A percentile compares a stretch with the other conserved stretches of the same genome.
phyloP scores from a whole-genome alignment of 257 asterid species.

The Knoxia roxburghii region DNA sequence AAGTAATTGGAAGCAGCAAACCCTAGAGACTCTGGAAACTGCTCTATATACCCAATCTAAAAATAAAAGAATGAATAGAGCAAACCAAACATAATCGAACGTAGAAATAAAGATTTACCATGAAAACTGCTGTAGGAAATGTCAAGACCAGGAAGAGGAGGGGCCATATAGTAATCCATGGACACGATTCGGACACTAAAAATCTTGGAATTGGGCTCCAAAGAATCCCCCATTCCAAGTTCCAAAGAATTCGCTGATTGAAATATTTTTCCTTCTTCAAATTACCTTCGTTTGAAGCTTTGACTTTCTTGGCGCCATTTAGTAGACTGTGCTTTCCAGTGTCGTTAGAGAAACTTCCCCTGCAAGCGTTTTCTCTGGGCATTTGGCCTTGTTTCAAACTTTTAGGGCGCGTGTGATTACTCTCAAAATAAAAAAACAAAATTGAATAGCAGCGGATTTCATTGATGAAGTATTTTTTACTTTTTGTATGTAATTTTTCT shows the following conservation, averaged over 20 bases:
- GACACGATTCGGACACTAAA: slow-evolving; percentile 84
- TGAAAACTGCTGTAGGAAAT: slow-evolving; percentile 64
- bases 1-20: background rate
- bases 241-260: background rate
- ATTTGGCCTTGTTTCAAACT: too few species aligned
- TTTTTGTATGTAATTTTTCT: too few species aligned
- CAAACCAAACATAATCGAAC: background rate
- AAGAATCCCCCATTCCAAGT: slow-evolving; percentile 47
- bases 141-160: slow-evolving; percentile 67
- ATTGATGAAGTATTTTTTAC: too few species aligned
- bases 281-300: background rate
- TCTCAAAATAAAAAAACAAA: too few species aligned
- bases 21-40: background rate
- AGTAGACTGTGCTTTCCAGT: background rate
- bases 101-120: slow-evolving; percentile 24
- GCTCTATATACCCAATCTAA: background rate
- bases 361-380: too few species aligned
- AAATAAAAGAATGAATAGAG: background rate
- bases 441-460: too few species aligned
- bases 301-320: background rate
- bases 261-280: background rate
- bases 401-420: too few species aligned
- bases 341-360: slow-evolving; percentile 3
- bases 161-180: slow-evolving; percentile 71
- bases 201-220: slow-evolving; percentile 25